Percentiles rank a stretch among this genome's conserved stretches.
Conservation (phyloP, 148 eudicot species). For the Silene uniflora region DNA sequence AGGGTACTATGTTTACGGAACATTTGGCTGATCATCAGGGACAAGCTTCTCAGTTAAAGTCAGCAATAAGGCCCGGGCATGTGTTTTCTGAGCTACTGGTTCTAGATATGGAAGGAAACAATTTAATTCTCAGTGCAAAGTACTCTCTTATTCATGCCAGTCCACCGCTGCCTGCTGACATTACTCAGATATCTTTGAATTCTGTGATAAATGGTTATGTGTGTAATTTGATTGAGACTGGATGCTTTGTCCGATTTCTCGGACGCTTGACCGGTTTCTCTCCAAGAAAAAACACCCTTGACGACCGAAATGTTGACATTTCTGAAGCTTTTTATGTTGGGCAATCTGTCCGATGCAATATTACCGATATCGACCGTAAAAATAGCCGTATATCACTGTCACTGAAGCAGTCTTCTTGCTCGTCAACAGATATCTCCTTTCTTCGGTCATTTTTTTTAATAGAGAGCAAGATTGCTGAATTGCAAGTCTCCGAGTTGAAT, state of each 20-base stretch:
- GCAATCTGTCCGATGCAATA: conserved; percentile 80
- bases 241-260: conserved; percentile 88
- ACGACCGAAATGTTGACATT: conserved; percentile 53
- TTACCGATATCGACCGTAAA: conserved; percentile 56
- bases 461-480: conserved; percentile 78
- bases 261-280: conserved; percentile 91
- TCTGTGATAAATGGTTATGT: conserved; percentile 79
- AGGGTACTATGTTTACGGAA: conserved; percentile 73
- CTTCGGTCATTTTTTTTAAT: conserved; percentile 71
- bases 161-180: conserved; percentile 60
- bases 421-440: conserved; percentile 74
- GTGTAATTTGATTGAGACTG: conserved; percentile 83
- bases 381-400: conserved; percentile 66
- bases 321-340: conserved; percentile 74
- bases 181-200: conserved; percentile 46
- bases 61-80: conserved; percentile 79
- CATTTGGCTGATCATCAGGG: conserved; percentile 92
- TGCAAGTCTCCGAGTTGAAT: conserved; percentile 46
- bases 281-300: conserved; percentile 78
- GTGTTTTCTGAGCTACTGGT: conserved; percentile 72
- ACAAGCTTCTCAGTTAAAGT: conserved; percentile 53
- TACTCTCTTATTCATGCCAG: conserved; percentile 65
- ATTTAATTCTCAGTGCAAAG: conserved; percentile 71
- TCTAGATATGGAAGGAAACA: conserved; percentile 80
- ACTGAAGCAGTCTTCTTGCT: conserved; percentile 79